A percentile compares a stretch with the other conserved stretches of the same genome.
Evolutionary conservation across 257 asterid species (phyloP).

Genomic region (Scutellaria barbata): DNA sequence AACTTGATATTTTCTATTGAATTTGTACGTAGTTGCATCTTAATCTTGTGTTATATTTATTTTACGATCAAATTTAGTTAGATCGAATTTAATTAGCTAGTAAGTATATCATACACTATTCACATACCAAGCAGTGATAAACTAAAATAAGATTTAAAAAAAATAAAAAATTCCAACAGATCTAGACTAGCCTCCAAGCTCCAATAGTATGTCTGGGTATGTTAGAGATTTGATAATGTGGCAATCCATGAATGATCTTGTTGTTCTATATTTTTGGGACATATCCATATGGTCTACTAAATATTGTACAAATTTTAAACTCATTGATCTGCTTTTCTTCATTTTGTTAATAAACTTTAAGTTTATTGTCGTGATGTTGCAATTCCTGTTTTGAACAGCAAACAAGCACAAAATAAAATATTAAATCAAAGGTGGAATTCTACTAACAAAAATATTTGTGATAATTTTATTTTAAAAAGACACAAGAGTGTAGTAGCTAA

Average conservation of each 20-base stretch:
- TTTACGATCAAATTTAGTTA: too few species aligned
- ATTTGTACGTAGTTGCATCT: too few species aligned
- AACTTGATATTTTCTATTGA: too few species aligned
- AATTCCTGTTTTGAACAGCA: conserved; percentile 2
- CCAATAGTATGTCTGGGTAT: conserved; percentile 8
- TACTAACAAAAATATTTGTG: background rate
- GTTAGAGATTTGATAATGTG: conserved; percentile 19
- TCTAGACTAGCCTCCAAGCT: background rate
- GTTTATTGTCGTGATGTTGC: conserved; percentile 18
- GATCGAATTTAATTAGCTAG: too few species aligned
- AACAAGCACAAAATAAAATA: conserved; percentile 7
- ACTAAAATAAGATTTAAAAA: background rate
- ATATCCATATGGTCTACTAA: conserved; percentile 35
- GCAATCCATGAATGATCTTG: conserved; percentile 22
- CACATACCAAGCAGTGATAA: too few species aligned
- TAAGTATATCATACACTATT: too few species aligned
- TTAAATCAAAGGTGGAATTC: background rate
- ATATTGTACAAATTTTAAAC: background rate
- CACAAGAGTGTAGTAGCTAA: background rate
- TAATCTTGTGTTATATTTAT: too few species aligned
- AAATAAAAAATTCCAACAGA: background rate
- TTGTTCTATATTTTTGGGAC: conserved; percentile 28
- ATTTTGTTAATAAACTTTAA: background rate
- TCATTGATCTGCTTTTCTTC: background rate
- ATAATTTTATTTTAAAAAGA: background rate